These are phyloP conservation scores for Drechslerella coelobrocha DNA, from an alignment of 2,329 filamentous ascomycete genomes.

Conservation along the genomic window DNA sequence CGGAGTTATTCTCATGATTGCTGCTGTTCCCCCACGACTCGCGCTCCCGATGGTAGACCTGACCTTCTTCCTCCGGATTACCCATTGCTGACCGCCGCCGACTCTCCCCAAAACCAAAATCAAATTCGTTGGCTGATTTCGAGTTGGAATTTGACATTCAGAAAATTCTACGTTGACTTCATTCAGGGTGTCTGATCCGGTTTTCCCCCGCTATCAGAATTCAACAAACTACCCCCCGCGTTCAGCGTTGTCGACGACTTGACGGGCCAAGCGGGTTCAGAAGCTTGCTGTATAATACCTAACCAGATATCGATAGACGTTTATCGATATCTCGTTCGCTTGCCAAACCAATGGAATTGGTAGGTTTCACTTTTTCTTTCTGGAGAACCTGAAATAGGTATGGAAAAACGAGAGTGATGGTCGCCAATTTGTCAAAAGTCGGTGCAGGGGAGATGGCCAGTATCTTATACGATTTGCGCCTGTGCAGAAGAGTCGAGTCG, in stretches of 20 bases:
- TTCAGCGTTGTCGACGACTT: slow-evolving; percentile 22
- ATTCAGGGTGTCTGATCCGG: slow-evolving; percentile 25
- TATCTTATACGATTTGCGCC: slow-evolving; percentile 50
- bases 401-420: slow-evolving; percentile 49
- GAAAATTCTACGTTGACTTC: not conserved
- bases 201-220: slow-evolving; percentile 16
- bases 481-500: slow-evolving; percentile 30
- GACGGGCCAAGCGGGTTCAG: slow-evolving; percentile 11
- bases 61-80: slow-evolving; percentile 41
- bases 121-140: slow-evolving; percentile 39
- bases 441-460: slow-evolving; percentile 46
- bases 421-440: slow-evolving; percentile 50
- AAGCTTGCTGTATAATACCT: slow-evolving; percentile 24
- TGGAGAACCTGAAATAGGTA: slow-evolving; percentile 32
- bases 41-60: slow-evolving; percentile 41
- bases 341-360: slow-evolving; percentile 41
- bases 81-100: slow-evolving; percentile 46
- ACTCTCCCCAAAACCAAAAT: slow-evolving; percentile 48
- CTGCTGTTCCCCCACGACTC: slow-evolving; percentile 43
- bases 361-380: slow-evolving; percentile 30
- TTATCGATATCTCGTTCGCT: slow-evolving; percentile 48
- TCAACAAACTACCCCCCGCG: slow-evolving; percentile 2
- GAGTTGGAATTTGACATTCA: slow-evolving; percentile 48
- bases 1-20: slow-evolving; percentile 29
- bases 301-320: slow-evolving; percentile 31